Evolutionary conservation across 1,139 yeast genomes (phyloP).

Genomic region (Suhomyces maxii): DNA sequence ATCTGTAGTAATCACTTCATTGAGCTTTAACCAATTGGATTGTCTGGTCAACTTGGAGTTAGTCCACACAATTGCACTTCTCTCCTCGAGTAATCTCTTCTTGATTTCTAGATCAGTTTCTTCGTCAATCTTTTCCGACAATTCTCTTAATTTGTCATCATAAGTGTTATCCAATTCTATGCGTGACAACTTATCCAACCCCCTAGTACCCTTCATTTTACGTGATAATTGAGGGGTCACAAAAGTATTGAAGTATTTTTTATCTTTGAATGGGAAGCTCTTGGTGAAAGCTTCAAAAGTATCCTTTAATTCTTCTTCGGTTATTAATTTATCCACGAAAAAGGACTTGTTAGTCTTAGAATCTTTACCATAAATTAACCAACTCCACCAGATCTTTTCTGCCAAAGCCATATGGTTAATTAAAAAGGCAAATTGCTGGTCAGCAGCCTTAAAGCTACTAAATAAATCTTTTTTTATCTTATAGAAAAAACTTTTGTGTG

Average conservation of each 20-base stretch:
- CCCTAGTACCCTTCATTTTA: conserved; percentile 39
- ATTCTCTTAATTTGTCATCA: conserved; percentile 10
- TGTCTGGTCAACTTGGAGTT: conserved; percentile 24
- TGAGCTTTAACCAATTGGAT: conserved; percentile 15
- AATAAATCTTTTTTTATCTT: conserved; percentile 31
- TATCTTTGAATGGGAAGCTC: conserved; percentile 32
- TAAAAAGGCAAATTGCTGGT: conserved; percentile 28
- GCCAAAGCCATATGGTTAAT: conserved; percentile 28
- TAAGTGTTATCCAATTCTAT: conserved; percentile 4
- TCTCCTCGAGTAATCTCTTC: conserved; percentile 22
- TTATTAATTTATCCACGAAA: conserved; percentile 25
- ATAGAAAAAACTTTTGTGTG: conserved; percentile 21
- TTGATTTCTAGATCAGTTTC: conserved; percentile 10
- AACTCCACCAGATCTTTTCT: conserved; percentile 45
- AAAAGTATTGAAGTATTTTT: conserved; percentile 42
- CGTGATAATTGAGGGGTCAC: conserved; percentile 48
- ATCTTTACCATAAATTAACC: conserved; percentile 44
- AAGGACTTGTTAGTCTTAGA: conserved; percentile 31
- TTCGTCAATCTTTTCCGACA: conserved; percentile 15
- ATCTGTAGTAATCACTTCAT: conserved; percentile 15
- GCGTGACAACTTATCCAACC: conserved; percentile 24
- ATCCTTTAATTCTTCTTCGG: conserved; percentile 23
- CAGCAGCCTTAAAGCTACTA: conserved; percentile 22
- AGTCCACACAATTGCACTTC: conserved; percentile 35
- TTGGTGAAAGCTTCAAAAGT: conserved; percentile 18